Percentiles rank a stretch among this genome's conserved stretches.
Conservation (phyloP, 2,329 filamentous ascomycete genomes). For the Alternaria triticimaculans region DNA sequence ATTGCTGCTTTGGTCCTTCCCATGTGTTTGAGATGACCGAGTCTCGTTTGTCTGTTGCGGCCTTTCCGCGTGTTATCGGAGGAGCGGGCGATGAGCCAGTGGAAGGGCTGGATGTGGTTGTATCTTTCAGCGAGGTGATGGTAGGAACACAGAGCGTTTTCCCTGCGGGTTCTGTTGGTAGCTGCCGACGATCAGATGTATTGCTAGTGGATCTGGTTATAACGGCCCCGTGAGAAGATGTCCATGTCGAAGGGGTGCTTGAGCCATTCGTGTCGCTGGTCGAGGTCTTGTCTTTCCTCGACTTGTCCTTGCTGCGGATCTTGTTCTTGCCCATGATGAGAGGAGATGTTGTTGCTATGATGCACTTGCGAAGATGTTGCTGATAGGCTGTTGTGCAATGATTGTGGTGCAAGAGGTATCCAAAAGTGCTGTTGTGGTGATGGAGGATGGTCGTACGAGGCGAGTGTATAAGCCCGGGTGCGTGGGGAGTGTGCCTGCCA, state of each 20-base stretch:
- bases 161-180: not conserved
- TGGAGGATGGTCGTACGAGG: not conserved
- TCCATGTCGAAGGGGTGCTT: not conserved
- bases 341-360: constrained; percentile 30
- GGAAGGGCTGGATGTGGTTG: not conserved
- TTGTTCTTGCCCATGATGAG: constrained; percentile 26
- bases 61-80: not conserved
- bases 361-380: constrained; percentile 32
- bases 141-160: not conserved
- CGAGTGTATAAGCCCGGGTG: not conserved
- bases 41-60: constrained; percentile 11
- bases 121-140: not conserved
- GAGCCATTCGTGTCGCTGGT: not conserved
- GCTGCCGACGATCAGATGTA: not conserved
- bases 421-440: constrained; percentile 19
- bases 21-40: constrained; percentile 18
- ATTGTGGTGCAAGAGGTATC: constrained; percentile 13
- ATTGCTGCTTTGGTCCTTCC: not conserved
- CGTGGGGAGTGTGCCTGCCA: constrained; percentile 15
- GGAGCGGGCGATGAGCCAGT: not conserved
- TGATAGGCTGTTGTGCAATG: constrained; percentile 31
- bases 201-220: not conserved
- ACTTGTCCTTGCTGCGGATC: constrained; percentile 9
- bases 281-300: not conserved
- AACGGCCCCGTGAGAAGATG: not conserved